phyloP scores from a whole-genome alignment of 148 eudicot genomes.

The Camellia granthamiana region DNA sequence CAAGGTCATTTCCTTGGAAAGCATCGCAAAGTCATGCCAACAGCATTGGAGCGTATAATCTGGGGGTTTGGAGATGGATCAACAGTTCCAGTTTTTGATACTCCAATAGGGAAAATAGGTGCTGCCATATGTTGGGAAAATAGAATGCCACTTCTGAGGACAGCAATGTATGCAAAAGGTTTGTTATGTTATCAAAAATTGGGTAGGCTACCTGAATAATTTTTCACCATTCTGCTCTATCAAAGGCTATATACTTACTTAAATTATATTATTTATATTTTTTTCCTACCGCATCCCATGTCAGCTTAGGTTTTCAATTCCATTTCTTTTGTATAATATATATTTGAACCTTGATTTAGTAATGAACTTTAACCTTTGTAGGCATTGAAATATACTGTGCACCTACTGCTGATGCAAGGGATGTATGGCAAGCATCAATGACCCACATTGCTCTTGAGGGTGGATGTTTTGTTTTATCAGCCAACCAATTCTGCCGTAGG shows the following conservation, averaged over 20 bases:
- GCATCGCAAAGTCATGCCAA: constrained; percentile 94
- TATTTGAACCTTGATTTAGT: not conserved
- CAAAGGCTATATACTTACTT: too few species aligned
- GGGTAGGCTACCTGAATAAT: too few species aligned
- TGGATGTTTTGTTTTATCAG: constrained; percentile 87
- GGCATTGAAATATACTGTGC: constrained; percentile 98
- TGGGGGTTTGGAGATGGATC: constrained; percentile 99
- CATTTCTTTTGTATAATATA: not conserved
- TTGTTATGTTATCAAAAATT: not conserved
- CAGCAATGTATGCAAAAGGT: constrained; percentile 98
- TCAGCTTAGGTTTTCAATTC: too few species aligned
- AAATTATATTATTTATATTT: too few species aligned
- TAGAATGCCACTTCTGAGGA: constrained; percentile 91
- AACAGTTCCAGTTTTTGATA: constrained; percentile 84
- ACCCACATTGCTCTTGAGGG: constrained; percentile 96
- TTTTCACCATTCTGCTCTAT: too few species aligned
- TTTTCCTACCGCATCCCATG: too few species aligned
- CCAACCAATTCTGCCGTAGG: constrained; percentile 84
- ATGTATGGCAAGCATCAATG: constrained; percentile 93
- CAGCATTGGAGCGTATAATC: constrained; percentile 79
- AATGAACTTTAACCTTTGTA: constrained; percentile 19
- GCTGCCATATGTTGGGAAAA: constrained; percentile 97
- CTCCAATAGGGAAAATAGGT: constrained; percentile 84
- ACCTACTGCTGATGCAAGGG: constrained; percentile 91
- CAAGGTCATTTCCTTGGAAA: constrained; percentile 92